These are phyloP conservation scores for Neonectria hederae DNA, from an alignment of 2,329 filamentous ascomycete genomes.

Conservation along the genomic window DNA sequence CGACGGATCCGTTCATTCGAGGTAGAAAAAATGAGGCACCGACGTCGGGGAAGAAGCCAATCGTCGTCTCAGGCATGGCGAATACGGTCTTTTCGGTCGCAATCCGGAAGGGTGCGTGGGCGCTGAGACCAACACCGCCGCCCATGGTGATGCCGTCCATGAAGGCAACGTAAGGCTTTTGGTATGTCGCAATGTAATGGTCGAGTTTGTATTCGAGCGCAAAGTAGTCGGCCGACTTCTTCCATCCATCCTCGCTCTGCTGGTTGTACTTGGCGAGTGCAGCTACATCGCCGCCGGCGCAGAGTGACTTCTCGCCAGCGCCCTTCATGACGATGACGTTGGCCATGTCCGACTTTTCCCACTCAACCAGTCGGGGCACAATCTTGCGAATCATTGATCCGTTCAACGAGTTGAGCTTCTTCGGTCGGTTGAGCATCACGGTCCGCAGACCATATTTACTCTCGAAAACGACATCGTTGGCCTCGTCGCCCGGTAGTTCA, in stretches of 20 bases:
- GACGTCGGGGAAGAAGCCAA: conserved; percentile 98
- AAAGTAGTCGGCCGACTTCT: conserved; percentile 85
- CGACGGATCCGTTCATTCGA: conserved; percentile 83
- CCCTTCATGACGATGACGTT: conserved; percentile 95
- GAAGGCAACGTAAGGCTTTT: conserved; percentile 91
- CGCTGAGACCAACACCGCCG: conserved; percentile 90
- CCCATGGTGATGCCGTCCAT: conserved; percentile 99
- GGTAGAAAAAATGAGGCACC: conserved; percentile 96
- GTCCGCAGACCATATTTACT: conserved; percentile 89
- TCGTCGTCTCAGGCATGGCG: conserved; percentile 98
- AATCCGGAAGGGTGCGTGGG: conserved; percentile 95
- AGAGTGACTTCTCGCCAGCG: conserved; percentile 84
- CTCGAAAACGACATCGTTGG: conserved; percentile 92
- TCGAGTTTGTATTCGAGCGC: conserved; percentile 95
- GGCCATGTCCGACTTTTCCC: conserved; percentile 93
- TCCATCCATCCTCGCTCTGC: conserved; percentile 73
- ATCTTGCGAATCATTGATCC: conserved; percentile 97
- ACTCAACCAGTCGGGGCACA: conserved; percentile 86
- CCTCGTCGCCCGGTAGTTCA: conserved; percentile 74
- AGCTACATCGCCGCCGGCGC: conserved; percentile 91
- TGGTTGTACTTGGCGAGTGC: conserved; percentile 79
- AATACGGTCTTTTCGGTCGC: conserved; percentile 96
- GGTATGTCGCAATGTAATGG: conserved; percentile 92
- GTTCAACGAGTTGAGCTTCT: conserved; percentile 92
- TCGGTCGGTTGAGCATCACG: conserved; percentile 92